Conservation (phyloP, 192 early-diverging fungal species). For the Backusella sp. region DNA sequence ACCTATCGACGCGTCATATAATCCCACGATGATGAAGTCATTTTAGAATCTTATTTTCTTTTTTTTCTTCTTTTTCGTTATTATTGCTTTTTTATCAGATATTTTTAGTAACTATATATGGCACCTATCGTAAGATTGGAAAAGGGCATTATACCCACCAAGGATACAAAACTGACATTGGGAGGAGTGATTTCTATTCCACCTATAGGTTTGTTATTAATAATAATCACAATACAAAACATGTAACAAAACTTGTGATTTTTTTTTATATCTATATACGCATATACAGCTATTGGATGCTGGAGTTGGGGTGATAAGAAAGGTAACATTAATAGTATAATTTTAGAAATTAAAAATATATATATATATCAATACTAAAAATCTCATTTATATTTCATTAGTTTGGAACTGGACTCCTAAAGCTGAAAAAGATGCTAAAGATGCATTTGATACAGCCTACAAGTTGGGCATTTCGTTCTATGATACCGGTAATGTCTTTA, state of each 20-base stretch:
- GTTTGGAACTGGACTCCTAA: constrained; percentile 42
- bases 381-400: background rate
- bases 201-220: constrained; percentile 32
- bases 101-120: background rate
- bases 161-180: constrained; percentile 37
- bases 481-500: constrained; percentile 34
- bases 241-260: background rate
- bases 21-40: constrained; percentile 7
- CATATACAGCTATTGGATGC: constrained; percentile 36
- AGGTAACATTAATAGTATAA: background rate
- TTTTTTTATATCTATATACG: background rate
- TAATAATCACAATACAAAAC: background rate
- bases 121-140: constrained; percentile 1
- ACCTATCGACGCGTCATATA: background rate
- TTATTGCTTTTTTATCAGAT: background rate
- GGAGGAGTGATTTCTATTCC: constrained; percentile 34
- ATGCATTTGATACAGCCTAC: constrained; percentile 39
- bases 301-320: constrained; percentile 48
- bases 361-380: background rate
- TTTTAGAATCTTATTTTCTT: background rate
- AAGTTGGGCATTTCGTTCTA: constrained; percentile 44
- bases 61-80: background rate
- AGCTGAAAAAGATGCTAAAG: constrained; percentile 38
- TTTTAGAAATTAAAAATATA: background rate
- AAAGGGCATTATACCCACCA: constrained; percentile 31